A percentile compares a stretch with the other conserved stretches of the same genome.
Conservation (phyloP, 2,329 filamentous ascomycete species). For the Fusarium duplospermum region DNA sequence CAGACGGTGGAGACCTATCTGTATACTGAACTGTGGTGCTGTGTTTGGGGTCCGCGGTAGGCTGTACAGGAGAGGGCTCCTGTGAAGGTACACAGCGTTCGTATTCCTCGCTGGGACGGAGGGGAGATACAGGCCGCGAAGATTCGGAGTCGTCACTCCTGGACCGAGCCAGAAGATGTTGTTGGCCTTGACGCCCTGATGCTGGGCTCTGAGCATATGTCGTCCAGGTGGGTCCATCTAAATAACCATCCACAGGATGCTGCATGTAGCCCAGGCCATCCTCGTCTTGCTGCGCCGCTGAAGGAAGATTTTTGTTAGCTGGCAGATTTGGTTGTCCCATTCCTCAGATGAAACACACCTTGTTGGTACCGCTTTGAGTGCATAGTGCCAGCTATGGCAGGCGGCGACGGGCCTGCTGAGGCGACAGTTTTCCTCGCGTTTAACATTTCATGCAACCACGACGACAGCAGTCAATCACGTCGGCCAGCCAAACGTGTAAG, state of each 20-base stretch:
- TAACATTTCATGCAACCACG: not conserved
- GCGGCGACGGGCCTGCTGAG: not conserved
- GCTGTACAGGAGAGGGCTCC: constrained; percentile 1
- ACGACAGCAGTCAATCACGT: constrained; percentile 1
- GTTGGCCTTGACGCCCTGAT: constrained; percentile 17
- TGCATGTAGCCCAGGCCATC: constrained; percentile 19
- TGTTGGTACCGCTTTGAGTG: constrained; percentile 13
- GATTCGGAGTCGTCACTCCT: constrained; percentile 5
- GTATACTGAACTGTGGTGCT: constrained; percentile 1
- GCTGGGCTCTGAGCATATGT: constrained; percentile 15
- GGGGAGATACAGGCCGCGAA: constrained; percentile 7
- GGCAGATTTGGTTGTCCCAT: not conserved
- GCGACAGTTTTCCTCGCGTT: not conserved
- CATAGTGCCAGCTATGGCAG: not conserved
- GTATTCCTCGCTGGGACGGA: constrained; percentile 22
- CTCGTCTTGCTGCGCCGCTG: constrained; percentile 21
- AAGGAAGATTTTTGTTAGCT: not conserved
- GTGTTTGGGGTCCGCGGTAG: constrained; percentile 6
- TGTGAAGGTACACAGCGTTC: constrained; percentile 1
- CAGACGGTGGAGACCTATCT: not conserved
- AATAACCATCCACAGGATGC: constrained; percentile 1
- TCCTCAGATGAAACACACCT: constrained; percentile 10
- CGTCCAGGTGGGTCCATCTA: constrained; percentile 9
- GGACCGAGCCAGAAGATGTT: constrained; percentile 15
- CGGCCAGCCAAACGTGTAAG: not conserved